Percentiles rank a stretch among this genome's conserved stretches.
Evolutionary conservation across 208 protist genomes (phyloP).

Genomic region (Naegleria gruberi): DNA sequence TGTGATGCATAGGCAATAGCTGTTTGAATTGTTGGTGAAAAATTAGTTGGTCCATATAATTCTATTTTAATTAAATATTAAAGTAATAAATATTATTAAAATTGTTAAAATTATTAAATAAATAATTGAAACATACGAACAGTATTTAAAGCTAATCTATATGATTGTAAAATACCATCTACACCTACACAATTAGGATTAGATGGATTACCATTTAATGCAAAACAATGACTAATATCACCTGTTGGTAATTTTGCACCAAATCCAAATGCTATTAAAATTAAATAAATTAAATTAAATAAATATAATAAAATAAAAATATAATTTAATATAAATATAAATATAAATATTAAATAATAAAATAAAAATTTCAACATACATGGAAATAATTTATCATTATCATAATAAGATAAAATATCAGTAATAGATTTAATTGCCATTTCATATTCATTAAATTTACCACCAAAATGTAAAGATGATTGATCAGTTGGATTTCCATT

Average conservation of each 20-base stretch:
- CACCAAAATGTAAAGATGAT: constrained; percentile 31
- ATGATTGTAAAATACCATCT: constrained; percentile 18
- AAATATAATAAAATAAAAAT: too few relatives aligned
- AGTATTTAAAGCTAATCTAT: background rate
- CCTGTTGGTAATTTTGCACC: background rate
- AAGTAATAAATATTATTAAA: constrained; percentile 13
- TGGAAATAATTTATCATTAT: constrained; percentile 19
- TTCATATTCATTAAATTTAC: constrained; percentile 22
- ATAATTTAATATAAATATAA: too few relatives aligned
- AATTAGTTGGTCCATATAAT: constrained; percentile 14
- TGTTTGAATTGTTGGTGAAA: background rate
- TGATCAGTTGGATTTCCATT: constrained; percentile 27
- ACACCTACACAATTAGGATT: constrained; percentile 21
- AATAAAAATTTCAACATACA: background rate
- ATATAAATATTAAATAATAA: too few relatives aligned
- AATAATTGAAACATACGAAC: background rate
- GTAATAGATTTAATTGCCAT: background rate
- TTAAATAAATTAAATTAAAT: background rate
- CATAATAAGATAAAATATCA: constrained; percentile 20
- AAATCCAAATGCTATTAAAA: constrained; percentile 20
- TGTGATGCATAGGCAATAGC: background rate
- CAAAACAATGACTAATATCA: constrained; percentile 27
- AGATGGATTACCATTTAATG: background rate
- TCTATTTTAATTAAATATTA: background rate
- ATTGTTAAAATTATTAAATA: background rate